These are phyloP conservation scores for Cryptococcus sp. DNA, from an alignment of 1,284 basidiomycete species.

Conservation along the genomic window DNA sequence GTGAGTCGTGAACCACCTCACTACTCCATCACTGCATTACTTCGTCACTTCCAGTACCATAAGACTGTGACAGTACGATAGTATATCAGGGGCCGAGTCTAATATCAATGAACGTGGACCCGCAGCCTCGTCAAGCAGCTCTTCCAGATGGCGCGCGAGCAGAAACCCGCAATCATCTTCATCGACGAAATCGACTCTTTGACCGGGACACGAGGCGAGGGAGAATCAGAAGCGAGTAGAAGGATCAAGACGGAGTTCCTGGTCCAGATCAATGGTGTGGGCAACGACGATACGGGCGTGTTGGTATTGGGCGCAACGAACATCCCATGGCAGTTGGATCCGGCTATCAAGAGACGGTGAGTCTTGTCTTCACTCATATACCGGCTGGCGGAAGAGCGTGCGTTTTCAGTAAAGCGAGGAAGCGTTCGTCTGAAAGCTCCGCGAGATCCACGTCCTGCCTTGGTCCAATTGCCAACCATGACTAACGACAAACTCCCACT, in stretches of 20 bases:
- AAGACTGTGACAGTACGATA: no score
- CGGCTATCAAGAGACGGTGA: conserved; percentile 93
- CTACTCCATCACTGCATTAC: background rate
- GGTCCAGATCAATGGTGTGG: conserved; percentile 98
- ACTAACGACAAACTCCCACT: background rate
- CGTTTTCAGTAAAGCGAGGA: background rate
- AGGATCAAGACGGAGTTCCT: conserved; percentile 99
- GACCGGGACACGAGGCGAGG: conserved; percentile 91
- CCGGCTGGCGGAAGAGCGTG: background rate
- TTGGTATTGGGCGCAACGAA: conserved; percentile 99
- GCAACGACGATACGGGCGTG: conserved; percentile 94
- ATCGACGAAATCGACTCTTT: conserved; percentile 98
- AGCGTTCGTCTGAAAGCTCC: no score
- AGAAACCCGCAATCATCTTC: conserved; percentile 97
- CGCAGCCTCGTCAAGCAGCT: conserved; percentile 89
- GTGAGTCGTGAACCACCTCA: conserved; percentile 64
- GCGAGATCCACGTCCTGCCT: no score
- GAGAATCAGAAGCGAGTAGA: conserved; percentile 91
- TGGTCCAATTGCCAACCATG: background rate
- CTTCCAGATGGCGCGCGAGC: conserved; percentile 93
- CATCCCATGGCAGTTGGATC: conserved; percentile 95
- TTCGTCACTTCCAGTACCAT: no score
- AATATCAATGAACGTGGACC: conserved; percentile 1
- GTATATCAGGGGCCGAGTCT: no score
- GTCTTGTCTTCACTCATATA: conserved; percentile 26